A percentile compares a stretch with the other conserved stretches of the same genome.
These are phyloP conservation scores for Pseudopediastrum boryanum DNA, from an alignment of 139 green algal species.

Conservation along the genomic window DNA sequence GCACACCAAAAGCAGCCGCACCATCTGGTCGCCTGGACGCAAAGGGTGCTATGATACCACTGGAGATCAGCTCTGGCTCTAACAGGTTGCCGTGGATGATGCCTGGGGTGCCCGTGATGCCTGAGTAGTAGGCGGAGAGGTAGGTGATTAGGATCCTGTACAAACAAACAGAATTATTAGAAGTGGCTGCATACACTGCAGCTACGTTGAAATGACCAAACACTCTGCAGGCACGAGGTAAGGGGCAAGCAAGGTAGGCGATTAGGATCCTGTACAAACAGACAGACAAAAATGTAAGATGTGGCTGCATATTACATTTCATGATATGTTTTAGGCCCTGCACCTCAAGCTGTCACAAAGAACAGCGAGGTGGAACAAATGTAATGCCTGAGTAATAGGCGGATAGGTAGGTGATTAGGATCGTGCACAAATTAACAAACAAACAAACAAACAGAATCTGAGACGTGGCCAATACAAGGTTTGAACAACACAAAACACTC, in stretches of 20 bases:
- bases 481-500: background rate
- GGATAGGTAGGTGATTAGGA: constrained; percentile 20
- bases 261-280: no score
- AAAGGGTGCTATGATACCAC: constrained; percentile 23
- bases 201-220: background rate
- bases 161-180: no score
- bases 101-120: constrained; percentile 19
- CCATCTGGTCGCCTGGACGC: background rate
- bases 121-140: constrained; percentile 16
- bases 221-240: background rate
- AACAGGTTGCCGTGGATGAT: constrained; percentile 37
- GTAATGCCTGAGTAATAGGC: constrained; percentile 22
- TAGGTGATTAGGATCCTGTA: constrained; percentile 26
- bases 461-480: background rate
- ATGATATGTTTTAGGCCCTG: background rate
- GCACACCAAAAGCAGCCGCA: constrained; percentile 26
- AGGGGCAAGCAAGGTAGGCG: background rate
- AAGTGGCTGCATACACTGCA: background rate
- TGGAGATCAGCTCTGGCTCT: constrained; percentile 23
- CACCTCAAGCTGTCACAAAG: background rate
- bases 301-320: background rate
- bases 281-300: no score
- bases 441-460: background rate
- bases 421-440: no score
- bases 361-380: no score